Percentiles rank a stretch among this genome's conserved stretches.
phyloP scores from a whole-genome alignment of 1,139 yeast genomes.

The Hemisphaericaspora xylanilytica region DNA sequence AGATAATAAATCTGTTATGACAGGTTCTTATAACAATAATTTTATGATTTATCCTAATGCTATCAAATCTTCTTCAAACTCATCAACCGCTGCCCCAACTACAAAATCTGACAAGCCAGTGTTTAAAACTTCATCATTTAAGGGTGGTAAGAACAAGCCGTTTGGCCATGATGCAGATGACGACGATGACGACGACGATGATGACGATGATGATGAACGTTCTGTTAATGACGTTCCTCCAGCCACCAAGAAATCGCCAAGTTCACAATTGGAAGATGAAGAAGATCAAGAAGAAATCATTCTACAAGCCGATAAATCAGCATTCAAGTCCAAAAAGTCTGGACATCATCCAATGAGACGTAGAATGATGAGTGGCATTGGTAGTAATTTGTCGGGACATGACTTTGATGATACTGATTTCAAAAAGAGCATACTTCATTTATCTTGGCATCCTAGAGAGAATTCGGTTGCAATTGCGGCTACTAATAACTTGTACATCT shows the following conservation, averaged over 20 bases:
- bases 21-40: slow-evolving; percentile 96
- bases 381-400: slow-evolving; percentile 30
- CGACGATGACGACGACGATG: slow-evolving; percentile 33
- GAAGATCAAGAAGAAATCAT: slow-evolving; percentile 73
- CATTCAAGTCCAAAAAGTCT: slow-evolving; percentile 78
- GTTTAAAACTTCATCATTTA: slow-evolving; percentile 11
- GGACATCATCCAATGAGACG: slow-evolving; percentile 37
- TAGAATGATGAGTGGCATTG: slow-evolving; percentile 47
- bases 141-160: slow-evolving; percentile 17
- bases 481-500: slow-evolving; percentile 86
- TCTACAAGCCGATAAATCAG: slow-evolving; percentile 96
- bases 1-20: slow-evolving; percentile 88
- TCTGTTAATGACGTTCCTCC: slow-evolving; percentile 36
- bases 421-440: slow-evolving; percentile 89
- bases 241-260: slow-evolving; percentile 29
- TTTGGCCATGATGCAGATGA: slow-evolving; percentile 17
- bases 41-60: slow-evolving; percentile 95
- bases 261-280: slow-evolving; percentile 36
- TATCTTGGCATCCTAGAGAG: slow-evolving; percentile 98
- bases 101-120: slow-evolving; percentile 10
- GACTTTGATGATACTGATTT: slow-evolving; percentile 89
- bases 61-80: slow-evolving; percentile 34
- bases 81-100: slow-evolving; percentile 12
- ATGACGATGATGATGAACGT: slow-evolving; percentile 44
- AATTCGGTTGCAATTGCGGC: slow-evolving; percentile 98